These are phyloP conservation scores for Aspergillus coremiiformis DNA, from an alignment of 495 filamentous ascomycete genomes.

Conservation along the genomic window DNA sequence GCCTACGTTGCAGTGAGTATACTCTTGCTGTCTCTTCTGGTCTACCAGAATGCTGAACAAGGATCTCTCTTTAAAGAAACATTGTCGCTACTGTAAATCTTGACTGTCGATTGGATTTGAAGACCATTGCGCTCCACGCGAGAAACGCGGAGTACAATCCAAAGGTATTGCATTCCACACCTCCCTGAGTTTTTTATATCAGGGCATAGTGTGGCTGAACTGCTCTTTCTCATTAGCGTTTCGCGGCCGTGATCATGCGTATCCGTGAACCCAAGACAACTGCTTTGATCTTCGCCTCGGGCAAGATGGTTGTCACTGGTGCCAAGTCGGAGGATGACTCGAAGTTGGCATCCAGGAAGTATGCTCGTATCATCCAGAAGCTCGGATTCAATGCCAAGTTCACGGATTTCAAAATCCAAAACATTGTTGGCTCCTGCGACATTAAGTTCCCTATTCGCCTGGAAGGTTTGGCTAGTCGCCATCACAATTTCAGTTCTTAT, in stretches of 20 bases:
- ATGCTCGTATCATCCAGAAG: slow-evolving; percentile 99
- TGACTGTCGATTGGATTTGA: slow-evolving; percentile 94
- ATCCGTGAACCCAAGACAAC: slow-evolving; percentile 99
- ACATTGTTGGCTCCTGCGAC: slow-evolving; percentile 97
- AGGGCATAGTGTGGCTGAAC: slow-evolving; percentile 43
- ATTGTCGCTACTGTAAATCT: slow-evolving; percentile 99
- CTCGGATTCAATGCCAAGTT: slow-evolving; percentile 99
- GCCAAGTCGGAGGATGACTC: slow-evolving; percentile 98
- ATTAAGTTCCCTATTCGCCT: slow-evolving; percentile 99
- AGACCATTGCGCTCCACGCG: slow-evolving; percentile 97
- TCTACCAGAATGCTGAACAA: slow-evolving; percentile 43
- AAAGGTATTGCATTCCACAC: slow-evolving; percentile 60
- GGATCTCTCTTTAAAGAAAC: slow-evolving; percentile 73
- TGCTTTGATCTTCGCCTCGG: slow-evolving; percentile 92
- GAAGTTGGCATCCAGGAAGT: slow-evolving; percentile 93
- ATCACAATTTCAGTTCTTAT: slow-evolving; percentile 99
- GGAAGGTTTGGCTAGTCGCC: slow-evolving; percentile 87
- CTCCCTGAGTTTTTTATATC: slow-evolving; percentile 35
- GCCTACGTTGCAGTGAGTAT: slow-evolving; percentile 97
- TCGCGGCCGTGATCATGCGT: slow-evolving; percentile 99
- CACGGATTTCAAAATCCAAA: slow-evolving; percentile 99
- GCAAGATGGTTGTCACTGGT: slow-evolving; percentile 99
- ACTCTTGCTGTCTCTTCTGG: slow-evolving; percentile 41
- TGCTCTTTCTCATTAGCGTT: slow-evolving; percentile 67
- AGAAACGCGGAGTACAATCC: slow-evolving; percentile 98